Percentiles rank a stretch among this genome's conserved stretches.
phyloP scores from a whole-genome alignment of 2,329 filamentous ascomycete genomes.

The Furcasterigmium furcatum region DNA sequence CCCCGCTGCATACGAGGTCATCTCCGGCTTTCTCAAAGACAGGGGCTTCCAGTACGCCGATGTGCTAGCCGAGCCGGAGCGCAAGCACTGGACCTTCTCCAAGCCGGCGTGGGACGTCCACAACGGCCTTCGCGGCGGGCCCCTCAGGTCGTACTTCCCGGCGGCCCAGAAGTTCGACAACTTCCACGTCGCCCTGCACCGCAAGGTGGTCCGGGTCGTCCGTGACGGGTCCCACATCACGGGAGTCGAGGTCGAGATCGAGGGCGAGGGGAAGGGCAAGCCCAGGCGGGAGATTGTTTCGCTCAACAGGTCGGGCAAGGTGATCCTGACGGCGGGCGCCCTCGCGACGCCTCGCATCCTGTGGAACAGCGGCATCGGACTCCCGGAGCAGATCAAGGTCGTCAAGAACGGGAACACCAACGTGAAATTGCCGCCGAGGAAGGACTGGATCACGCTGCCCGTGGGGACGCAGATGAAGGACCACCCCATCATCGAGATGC shows the following conservation, averaged over 20 bases:
- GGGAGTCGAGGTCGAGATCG: slow-evolving; percentile 23
- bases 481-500: slow-evolving; percentile 24
- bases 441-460: slow-evolving; percentile 21
- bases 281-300: slow-evolving; percentile 12
- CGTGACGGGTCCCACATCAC: slow-evolving; percentile 26
- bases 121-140: slow-evolving; percentile 13
- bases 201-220: slow-evolving; percentile 14
- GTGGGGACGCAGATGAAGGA: slow-evolving; percentile 42
- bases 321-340: slow-evolving; percentile 35
- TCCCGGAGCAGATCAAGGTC: slow-evolving; percentile 38
- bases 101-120: slow-evolving; percentile 15
- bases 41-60: slow-evolving; percentile 14
- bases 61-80: slow-evolving; percentile 11
- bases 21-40: slow-evolving; percentile 11
- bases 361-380: slow-evolving; percentile 55
- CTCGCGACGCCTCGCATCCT: slow-evolving; percentile 56
- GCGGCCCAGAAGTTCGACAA: slow-evolving; percentile 30
- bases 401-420: slow-evolving; percentile 37
- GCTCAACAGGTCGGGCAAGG: slow-evolving; percentile 14
- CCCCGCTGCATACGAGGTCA: slow-evolving; percentile 11
- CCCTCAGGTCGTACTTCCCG: slow-evolving; percentile 31
- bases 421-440: slow-evolving; percentile 21
- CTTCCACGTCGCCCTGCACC: slow-evolving; percentile 22
- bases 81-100: slow-evolving; percentile 13
- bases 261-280: slow-evolving; percentile 9